Conservation (phyloP, 495 filamentous ascomycete genomes). For the Xylaria castorea region DNA sequence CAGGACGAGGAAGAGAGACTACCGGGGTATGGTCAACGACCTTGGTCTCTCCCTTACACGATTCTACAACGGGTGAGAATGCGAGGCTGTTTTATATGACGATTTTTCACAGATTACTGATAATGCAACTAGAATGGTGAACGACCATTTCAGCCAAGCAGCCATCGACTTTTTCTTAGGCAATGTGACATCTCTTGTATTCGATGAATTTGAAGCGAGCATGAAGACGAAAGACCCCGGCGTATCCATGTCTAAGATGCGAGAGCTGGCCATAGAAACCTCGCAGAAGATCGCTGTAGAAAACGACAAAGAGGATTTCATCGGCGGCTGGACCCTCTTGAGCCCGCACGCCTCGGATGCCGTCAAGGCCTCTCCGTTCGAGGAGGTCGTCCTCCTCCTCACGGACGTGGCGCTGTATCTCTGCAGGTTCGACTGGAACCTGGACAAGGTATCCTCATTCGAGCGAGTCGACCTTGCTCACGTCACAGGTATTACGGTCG, state of each 20-base stretch:
- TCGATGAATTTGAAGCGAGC: conserved; percentile 88
- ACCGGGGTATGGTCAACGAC: conserved; percentile 91
- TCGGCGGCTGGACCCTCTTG: conserved; percentile 83
- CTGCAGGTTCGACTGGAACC: conserved; percentile 89
- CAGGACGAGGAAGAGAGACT: conserved; percentile 85
- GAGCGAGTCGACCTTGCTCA: conserved; percentile 82
- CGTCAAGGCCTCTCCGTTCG: conserved; percentile 74
- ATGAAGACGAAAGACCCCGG: conserved; percentile 89
- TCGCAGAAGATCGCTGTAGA: conserved; percentile 83
- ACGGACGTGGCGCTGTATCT: conserved; percentile 85
- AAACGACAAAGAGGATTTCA: conserved; percentile 80
- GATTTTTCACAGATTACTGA: conserved; percentile 26
- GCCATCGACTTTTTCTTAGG: conserved; percentile 95
- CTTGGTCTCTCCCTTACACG: conserved; percentile 84
- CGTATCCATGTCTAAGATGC: conserved; percentile 79
- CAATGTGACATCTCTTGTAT: conserved; percentile 80
- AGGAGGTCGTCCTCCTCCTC: conserved; percentile 84
- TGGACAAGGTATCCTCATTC: conserved; percentile 89
- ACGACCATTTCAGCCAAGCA: conserved; percentile 94
- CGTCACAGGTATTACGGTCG: conserved; percentile 71
- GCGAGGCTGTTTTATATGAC: not conserved
- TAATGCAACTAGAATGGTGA: conserved; percentile 77
- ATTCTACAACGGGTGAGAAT: conserved; percentile 63
- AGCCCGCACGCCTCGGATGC: conserved; percentile 62
- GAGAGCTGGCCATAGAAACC: conserved; percentile 87